These are phyloP conservation scores for Thraustochytrium aureum DNA, from an alignment of 352 stramenopile genomes.

Conservation along the genomic window DNA sequence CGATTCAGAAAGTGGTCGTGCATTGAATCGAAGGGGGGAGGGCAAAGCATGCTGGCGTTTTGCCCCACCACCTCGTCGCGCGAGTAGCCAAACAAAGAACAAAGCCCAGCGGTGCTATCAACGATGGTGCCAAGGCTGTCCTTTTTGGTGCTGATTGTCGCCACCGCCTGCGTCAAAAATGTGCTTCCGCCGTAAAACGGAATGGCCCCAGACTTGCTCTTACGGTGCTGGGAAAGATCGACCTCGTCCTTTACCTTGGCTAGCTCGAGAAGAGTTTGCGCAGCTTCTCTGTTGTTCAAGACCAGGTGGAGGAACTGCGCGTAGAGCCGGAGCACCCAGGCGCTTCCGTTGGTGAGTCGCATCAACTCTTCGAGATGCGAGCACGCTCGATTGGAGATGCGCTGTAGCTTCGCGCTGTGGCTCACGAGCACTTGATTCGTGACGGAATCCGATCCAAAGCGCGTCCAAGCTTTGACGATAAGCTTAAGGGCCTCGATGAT, in stretches of 20 bases:
- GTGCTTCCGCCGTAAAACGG: not conserved
- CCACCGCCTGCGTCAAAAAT: not conserved
- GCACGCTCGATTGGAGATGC: not conserved
- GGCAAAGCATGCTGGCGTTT: not conserved
- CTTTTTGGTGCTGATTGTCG: constrained; percentile 24
- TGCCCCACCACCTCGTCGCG: constrained; percentile 24
- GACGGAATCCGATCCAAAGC: not conserved
- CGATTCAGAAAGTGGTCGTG: constrained; percentile 11
- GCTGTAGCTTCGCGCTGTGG: not conserved
- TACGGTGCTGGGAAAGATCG: not conserved
- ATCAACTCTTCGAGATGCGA: constrained; percentile 36
- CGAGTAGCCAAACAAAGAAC: constrained; percentile 20
- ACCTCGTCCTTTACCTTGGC: constrained; percentile 12
- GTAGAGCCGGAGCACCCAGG: constrained; percentile 19
- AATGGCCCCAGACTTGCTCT: not conserved
- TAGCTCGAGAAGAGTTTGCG: not conserved
- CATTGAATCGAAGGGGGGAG: constrained; percentile 1
- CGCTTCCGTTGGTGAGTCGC: constrained; percentile 17
- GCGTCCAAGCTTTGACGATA: not conserved
- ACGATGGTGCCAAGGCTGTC: constrained; percentile 16
- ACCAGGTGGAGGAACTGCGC: constrained; percentile 18
- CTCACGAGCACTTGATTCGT: not conserved
- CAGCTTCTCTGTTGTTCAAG: constrained; percentile 33
- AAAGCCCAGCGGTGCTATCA: not conserved
- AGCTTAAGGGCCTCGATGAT: constrained; percentile 17